These are phyloP conservation scores for Monilinia laxa DNA, from an alignment of 2,329 filamentous ascomycete genomes.

Conservation along the genomic window DNA sequence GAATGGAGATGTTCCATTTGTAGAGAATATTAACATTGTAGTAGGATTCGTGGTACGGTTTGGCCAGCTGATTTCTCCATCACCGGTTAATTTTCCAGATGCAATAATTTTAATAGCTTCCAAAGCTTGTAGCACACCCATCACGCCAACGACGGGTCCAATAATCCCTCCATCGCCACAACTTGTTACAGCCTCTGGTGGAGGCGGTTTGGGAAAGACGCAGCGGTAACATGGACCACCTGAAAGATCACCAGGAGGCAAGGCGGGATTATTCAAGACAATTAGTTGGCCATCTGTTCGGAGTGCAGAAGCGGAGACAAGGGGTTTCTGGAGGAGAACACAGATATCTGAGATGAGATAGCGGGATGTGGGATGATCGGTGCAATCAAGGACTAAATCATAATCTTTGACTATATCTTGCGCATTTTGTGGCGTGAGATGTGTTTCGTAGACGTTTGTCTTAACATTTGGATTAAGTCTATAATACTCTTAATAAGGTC, in stretches of 20 bases:
- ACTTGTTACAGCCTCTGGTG: conserved; percentile 75
- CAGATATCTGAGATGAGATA: conserved; percentile 92
- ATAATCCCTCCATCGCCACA: conserved; percentile 93
- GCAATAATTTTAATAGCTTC: conserved; percentile 84
- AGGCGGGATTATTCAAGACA: conserved; percentile 78
- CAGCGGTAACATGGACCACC: conserved; percentile 92
- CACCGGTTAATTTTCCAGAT: conserved; percentile 30
- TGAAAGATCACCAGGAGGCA: conserved; percentile 52
- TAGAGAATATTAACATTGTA: conserved; percentile 51
- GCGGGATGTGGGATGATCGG: conserved; percentile 85
- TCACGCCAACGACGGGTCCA: conserved; percentile 86
- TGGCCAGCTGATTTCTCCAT: conserved; percentile 28
- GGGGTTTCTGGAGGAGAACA: conserved; percentile 72
- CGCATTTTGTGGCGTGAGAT: conserved; percentile 69
- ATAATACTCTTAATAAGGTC: neutral
- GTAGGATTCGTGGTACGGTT: conserved; percentile 22
- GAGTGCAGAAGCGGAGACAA: conserved; percentile 87
- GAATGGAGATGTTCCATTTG: conserved; percentile 58
- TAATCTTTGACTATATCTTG: conserved; percentile 65
- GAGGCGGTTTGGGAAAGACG: conserved; percentile 84
- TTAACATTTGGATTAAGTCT: conserved; percentile 72
- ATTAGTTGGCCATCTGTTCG: conserved; percentile 88
- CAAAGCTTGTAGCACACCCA: conserved; percentile 89
- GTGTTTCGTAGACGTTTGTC: conserved; percentile 61
- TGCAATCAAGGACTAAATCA: conserved; percentile 89